Conservation (phyloP, 441 rosid species). For the Gossypium schwendimanii region DNA sequence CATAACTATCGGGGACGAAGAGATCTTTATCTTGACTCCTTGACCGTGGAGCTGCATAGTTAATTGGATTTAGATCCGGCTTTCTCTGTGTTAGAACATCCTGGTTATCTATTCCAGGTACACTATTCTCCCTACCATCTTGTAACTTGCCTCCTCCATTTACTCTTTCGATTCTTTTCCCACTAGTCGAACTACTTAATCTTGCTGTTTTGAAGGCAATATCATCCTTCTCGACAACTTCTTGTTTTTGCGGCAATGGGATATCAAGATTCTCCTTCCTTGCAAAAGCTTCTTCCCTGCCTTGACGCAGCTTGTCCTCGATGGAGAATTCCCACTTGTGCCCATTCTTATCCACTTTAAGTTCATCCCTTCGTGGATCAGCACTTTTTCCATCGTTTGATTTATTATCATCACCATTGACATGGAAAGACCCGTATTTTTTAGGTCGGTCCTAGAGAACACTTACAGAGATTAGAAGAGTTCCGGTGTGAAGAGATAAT, state of each 20-base stretch:
- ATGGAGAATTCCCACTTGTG: conserved; percentile 13
- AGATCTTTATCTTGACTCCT: conserved; percentile 27
- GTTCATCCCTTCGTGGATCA: conserved; percentile 22
- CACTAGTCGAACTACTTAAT: conserved; percentile 37
- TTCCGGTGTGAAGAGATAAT: background rate
- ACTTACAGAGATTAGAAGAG: conserved; percentile 11
- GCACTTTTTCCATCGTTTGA: conserved; percentile 22
- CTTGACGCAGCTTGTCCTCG: conserved; percentile 21
- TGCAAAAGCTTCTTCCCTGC: conserved; percentile 24
- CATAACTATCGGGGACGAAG: conserved; percentile 21
- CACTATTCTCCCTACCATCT: conserved; percentile 33
- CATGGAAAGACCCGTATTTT: conserved; percentile 27
- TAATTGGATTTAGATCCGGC: conserved; percentile 21
- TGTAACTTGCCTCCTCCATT: conserved; percentile 24
- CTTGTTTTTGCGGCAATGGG: conserved; percentile 28
- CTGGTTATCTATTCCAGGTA: conserved; percentile 24
- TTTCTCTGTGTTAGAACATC: conserved; percentile 18
- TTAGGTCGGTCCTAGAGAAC: conserved; percentile 40
- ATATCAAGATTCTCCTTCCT: conserved; percentile 28
- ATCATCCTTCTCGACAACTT: conserved; percentile 34
- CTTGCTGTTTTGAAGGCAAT: conserved; percentile 32
- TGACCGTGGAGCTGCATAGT: conserved; percentile 18
- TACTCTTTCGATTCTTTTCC: conserved; percentile 26
- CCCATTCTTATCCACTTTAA: conserved; percentile 18
- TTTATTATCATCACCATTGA: conserved; percentile 29